Evolutionary conservation across 192 early-diverging fungal species (phyloP).

Genomic region (Linnemannia exigua): DNA sequence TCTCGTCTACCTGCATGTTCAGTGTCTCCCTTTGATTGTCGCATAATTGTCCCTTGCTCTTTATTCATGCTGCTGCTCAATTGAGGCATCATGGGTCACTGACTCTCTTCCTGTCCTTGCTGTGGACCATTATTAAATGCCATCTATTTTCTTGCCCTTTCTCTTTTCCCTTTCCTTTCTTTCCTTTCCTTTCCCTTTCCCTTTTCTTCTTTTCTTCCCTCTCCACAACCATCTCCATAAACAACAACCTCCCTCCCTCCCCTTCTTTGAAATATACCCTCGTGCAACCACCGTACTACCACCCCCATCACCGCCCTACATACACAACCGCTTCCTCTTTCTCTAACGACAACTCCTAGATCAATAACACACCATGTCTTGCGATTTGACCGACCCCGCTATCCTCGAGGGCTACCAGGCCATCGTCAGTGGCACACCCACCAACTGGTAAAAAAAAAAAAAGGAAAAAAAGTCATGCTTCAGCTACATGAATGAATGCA

Average conservation of each 20-base stretch:
- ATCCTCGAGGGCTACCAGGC: constrained; percentile 68
- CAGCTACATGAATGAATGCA: neutral
- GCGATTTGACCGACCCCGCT: constrained; percentile 71
- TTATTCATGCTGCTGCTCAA: constrained; percentile 2
- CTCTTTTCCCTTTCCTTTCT: neutral
- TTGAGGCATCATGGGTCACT: neutral
- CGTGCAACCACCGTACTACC: constrained; percentile 3
- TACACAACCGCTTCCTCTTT: neutral
- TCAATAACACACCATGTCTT: constrained; percentile 60
- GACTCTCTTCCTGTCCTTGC: neutral
- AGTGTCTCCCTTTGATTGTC: neutral
- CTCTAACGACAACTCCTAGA: neutral
- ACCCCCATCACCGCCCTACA: neutral
- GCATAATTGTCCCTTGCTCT: neutral
- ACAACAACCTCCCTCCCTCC: neutral
- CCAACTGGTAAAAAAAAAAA: constrained; percentile 66
- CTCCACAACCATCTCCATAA: neutral
- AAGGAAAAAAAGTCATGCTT: neutral
- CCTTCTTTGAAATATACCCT: neutral
- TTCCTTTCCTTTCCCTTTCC: neutral
- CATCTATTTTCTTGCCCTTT: neutral
- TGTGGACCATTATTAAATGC: neutral
- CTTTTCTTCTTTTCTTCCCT: neutral
- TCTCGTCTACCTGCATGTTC: constrained; percentile 3
- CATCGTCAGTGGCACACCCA: constrained; percentile 62